Base-by-base conservation (phyloP, 2,329 filamentous ascomycete genomes). In the Diplocarpon rosae region DNA sequence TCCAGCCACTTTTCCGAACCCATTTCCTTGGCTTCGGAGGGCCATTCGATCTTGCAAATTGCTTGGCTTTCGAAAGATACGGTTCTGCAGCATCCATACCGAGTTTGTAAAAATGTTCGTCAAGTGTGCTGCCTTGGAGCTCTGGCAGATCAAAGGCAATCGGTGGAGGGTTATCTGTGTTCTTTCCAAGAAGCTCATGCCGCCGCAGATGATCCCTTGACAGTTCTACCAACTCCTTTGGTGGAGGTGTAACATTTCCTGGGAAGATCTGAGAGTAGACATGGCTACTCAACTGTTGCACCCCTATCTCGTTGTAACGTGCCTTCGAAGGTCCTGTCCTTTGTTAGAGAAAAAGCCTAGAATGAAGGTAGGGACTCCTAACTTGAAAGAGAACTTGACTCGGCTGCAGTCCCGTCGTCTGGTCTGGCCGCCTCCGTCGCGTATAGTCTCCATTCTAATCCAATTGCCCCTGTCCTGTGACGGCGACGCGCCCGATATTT, bases 61-160 rank as follows among this genome's bases (percentile, higher is more conserved):
- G 67, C 59, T 85, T 92, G 1, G 90, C 85, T 51, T 78, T 67
- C 5, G 69, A 70, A 36, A 96, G 64, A 57, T 85, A 95, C 0
- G 92, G 90, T 55, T 95, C 86, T 4, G 88, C 85, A 35, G 83
- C 80, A 62, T 95, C 87, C 61, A 83, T 72, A 17, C 90, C 93
- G 9, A 98, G 74, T 60, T 78, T 88, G 66, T 87, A 72, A 59
- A 98, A 98, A 65, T 98, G 93, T 62, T 96, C 89, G 62, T 98
- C 92, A 10, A 98, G 70, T 0, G 83, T 86, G 27, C 73, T 62
- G 12, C 92, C 92, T 48, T 88, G 82, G 1, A 98, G 71, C 1
- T 70, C 64, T 0, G 92, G 92, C 3, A 96, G 68, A 56, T 95
- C 80, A 62, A 98, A 95, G 10, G 78, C 84, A 58, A 98, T 81